A percentile compares a stretch with the other conserved stretches of the same genome.
These are phyloP conservation scores for Amphirosellinia nigrospora DNA, from an alignment of 495 filamentous ascomycete species.

Conservation along the genomic window DNA sequence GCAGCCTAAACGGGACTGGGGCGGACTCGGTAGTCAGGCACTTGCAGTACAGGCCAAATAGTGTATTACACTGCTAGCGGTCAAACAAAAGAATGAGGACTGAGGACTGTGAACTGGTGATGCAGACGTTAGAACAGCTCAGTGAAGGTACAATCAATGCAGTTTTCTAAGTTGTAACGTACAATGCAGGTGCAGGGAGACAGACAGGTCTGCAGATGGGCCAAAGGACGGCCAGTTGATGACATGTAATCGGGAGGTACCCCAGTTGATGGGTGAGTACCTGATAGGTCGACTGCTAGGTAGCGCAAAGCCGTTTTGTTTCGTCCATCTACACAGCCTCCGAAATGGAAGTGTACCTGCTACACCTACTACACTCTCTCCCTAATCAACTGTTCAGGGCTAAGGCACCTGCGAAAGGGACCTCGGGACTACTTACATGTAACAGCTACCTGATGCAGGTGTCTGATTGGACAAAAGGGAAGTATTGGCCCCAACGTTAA, in stretches of 20 bases:
- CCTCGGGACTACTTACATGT: not conserved
- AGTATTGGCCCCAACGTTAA: conserved; percentile 3
- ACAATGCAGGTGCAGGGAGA: conserved; percentile 9
- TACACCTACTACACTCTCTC: too few species aligned
- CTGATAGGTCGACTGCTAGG: conserved; percentile 9
- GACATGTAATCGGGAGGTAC: not conserved
- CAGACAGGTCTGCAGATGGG: not conserved
- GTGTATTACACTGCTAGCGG: conserved; percentile 8
- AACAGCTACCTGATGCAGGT: not conserved
- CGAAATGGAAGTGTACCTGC: not conserved
- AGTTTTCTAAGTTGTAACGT: conserved; percentile 4
- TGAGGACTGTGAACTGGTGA: not conserved
- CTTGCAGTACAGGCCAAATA: conserved; percentile 14
- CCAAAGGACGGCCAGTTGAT: not conserved
- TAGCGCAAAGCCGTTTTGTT: conserved; percentile 10
- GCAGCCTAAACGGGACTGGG: conserved; percentile 28
- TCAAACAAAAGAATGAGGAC: not conserved
- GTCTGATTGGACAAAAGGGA: conserved; percentile 5
- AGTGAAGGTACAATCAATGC: not conserved
- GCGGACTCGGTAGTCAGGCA: not conserved
- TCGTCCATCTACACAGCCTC: conserved; percentile 21
- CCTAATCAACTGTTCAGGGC: conserved; percentile 11
- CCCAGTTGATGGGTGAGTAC: not conserved
- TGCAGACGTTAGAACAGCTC: not conserved
- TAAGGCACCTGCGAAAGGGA: conserved; percentile 2